A percentile compares a stretch with the other conserved stretches of the same genome.
These are phyloP conservation scores for Xanthoceras sorbifolium DNA, from an alignment of 345 rosid genomes.

Conservation along the genomic window DNA sequence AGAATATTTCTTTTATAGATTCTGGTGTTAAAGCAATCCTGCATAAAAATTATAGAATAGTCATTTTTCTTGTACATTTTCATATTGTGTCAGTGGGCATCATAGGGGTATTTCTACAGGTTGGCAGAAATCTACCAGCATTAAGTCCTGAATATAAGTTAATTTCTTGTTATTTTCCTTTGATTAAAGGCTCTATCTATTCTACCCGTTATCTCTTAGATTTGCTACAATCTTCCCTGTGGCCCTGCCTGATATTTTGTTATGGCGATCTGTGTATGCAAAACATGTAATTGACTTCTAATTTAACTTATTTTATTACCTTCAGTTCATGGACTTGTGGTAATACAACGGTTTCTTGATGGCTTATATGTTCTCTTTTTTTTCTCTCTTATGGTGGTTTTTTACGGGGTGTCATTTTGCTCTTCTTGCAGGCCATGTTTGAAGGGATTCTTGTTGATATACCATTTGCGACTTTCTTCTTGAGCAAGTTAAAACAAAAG, in stretches of 20 bases:
- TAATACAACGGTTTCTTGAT: not conserved
- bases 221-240: not conserved
- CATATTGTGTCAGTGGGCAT: not conserved
- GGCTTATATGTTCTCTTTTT: not conserved
- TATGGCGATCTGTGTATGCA: not conserved
- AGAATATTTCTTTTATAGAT: not conserved
- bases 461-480: constrained; percentile 97
- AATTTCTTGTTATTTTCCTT: not conserved
- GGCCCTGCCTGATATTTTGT: not conserved
- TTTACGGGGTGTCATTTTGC: constrained; percentile 15
- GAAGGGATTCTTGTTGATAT: constrained; percentile 99
- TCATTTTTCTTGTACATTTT: not conserved
- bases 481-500: constrained; percentile 98
- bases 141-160: not conserved
- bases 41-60: not conserved
- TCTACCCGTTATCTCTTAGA: not conserved
- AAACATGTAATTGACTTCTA: not conserved
- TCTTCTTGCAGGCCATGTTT: constrained; percentile 83
- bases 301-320: not conserved
- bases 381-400: constrained; percentile 19
- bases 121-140: not conserved
- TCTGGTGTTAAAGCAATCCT: not conserved
- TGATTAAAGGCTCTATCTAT: not conserved
- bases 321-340: not conserved
- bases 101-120: not conserved